Evolutionary conservation across 805 yeast species (phyloP).

Genomic region (Candida michaelii): DNA sequence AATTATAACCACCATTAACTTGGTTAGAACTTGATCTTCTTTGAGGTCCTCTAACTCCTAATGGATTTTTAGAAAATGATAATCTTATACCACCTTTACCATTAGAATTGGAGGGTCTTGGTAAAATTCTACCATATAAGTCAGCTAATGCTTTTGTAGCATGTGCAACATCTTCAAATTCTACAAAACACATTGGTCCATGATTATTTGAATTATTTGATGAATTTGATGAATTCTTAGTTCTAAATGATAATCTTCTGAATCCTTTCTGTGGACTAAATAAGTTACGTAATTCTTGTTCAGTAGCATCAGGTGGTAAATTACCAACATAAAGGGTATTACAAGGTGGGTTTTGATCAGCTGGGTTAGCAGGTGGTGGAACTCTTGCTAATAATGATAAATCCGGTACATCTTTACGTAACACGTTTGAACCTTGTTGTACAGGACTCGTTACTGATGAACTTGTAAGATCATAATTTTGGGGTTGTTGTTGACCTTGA

Average conservation of each 20-base stretch:
- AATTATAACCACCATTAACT: conserved; percentile 14
- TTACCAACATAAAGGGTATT: conserved; percentile 96
- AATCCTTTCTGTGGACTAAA: conserved; percentile 91
- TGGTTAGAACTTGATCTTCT: conserved; percentile 32
- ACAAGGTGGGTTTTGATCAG: conserved; percentile 99
- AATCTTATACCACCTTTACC: conserved; percentile 93
- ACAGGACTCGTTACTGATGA: conserved; percentile 13
- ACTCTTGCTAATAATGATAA: conserved; percentile 72
- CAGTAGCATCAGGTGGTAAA: conserved; percentile 95
- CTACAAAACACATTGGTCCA: conserved; percentile 99
- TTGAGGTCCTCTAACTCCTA: conserved; percentile 85
- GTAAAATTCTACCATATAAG: conserved; percentile 87
- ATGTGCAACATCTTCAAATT: conserved; percentile 91
- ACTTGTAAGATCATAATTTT: conserved; percentile 1
- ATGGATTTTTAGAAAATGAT: conserved; percentile 92
- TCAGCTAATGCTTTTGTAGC: conserved; percentile 95
- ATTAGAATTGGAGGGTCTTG: conserved; percentile 62
- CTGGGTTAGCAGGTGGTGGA: conserved; percentile 95
- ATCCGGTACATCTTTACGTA: conserved; percentile 52
- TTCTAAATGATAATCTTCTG: conserved; percentile 87
- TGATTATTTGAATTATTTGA: conserved; percentile 47
- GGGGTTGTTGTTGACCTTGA: conserved; percentile 2
- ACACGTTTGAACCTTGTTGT: conserved; percentile 14
- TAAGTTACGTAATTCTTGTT: conserved; percentile 82
- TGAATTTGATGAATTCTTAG: conserved; percentile 38